phyloP scores from a whole-genome alignment of 495 filamentous ascomycete species.

The Aspergillus haitiensis region DNA sequence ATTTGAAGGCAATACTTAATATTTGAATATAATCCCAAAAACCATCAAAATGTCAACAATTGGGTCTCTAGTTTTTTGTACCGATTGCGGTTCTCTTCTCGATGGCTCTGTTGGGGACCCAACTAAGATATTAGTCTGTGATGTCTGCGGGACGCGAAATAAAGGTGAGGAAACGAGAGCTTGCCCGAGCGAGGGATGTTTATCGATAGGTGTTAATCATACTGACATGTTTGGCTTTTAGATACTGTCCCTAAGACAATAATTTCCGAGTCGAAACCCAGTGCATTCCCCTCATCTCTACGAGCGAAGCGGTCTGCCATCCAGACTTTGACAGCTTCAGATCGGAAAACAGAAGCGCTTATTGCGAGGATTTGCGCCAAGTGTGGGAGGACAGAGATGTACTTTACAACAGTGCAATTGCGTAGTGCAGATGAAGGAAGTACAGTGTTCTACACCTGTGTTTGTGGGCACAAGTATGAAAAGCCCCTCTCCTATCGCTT shows the following conservation, averaged over 20 bases:
- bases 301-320: conserved; percentile 82
- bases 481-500: conserved; percentile 1
- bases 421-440: conserved; percentile 93
- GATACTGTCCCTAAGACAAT: conserved; percentile 79
- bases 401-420: conserved; percentile 80
- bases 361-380: conserved; percentile 71
- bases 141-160: conserved; percentile 80
- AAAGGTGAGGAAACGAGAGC: conserved; percentile 56
- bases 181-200: not conserved
- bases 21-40: not conserved
- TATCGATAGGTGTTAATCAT: conserved; percentile 1
- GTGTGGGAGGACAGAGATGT: conserved; percentile 81
- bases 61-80: conserved; percentile 91
- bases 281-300: conserved; percentile 83
- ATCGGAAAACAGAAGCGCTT: conserved; percentile 73
- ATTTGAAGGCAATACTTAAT: not conserved
- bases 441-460: conserved; percentile 84
- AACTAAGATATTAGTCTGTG: conserved; percentile 74
- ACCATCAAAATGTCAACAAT: conserved; percentile 70
- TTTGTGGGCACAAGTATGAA: conserved; percentile 78
- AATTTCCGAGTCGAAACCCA: conserved; percentile 79
- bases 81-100: conserved; percentile 87
- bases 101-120: conserved; percentile 72
- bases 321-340: conserved; percentile 75
- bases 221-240: conserved; percentile 30